Base-by-base conservation (phyloP, 139 green algal genomes). In the Cymbomonas tetramitiformis region DNA sequence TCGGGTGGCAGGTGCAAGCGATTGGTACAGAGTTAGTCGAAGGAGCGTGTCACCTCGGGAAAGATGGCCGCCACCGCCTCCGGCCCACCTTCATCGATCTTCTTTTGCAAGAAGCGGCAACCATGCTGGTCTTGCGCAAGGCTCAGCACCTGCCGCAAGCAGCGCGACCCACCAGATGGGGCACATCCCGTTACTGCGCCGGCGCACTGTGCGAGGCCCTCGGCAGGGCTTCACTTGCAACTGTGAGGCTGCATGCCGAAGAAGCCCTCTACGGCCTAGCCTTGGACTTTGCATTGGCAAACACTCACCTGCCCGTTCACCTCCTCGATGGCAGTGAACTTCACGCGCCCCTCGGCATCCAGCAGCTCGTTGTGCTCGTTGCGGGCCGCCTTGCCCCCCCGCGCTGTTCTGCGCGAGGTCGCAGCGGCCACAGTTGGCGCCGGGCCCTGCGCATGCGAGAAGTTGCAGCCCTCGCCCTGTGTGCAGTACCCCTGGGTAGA, bases 81-180 rank as follows among this genome's bases (percentile, higher is more conserved):
- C 2, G 80, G 51, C 18, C 83, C 84, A 4, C 87, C 91, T 68
- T 96, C 90, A 56, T 96, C 91, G 68, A 98, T 94, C 75, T 95
- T 94, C 34, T 85, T 81, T 73, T 98, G 90, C 56, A 98, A 67
- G 69, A 95, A 96, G 53, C 81, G 76, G 78, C 91, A 98, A 10
- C 90, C 91, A 50, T 95, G 86, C 77, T 98, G 91, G 68, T 98
- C 91, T 64, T 89, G 81, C 5, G 90, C 91, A 26, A 94, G 78
- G 8, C 76, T 58, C 51, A 91, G 62, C 34, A 98, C 79, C 69
- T 88, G 77, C 34, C 84, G 82, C 6, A 83, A 75, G 32, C 90
- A 81, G n/a, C n/a, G n/a, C n/a, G n/a, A n/a, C n/a, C n/a, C n/a
- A n/a, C n/a, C n/a, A n/a, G n/a, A n/a, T n/a, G n/a, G n/a, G n/a